A percentile compares a stretch with the other conserved stretches of the same genome.
Evolutionary conservation across 2,329 filamentous ascomycete genomes (phyloP).

Genomic region (Penicillium sp.): DNA sequence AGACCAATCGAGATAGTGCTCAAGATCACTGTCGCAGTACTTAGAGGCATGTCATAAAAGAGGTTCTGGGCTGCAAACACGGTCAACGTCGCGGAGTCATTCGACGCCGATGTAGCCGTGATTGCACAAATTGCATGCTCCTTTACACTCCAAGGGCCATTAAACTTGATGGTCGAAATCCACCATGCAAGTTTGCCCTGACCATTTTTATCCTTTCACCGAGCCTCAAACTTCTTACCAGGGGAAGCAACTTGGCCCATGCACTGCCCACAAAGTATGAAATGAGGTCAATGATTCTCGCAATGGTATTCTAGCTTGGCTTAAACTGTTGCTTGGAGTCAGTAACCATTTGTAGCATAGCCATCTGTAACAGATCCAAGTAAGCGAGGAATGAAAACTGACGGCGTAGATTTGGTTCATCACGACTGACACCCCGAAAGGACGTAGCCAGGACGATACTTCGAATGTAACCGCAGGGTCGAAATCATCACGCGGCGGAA

Average conservation of each 20-base stretch:
- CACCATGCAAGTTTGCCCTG: constrained; percentile 46
- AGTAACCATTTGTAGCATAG: constrained; percentile 1
- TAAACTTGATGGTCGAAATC: constrained; percentile 46
- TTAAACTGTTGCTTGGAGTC: constrained; percentile 48
- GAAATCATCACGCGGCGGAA: constrained; percentile 57
- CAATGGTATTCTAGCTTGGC: constrained; percentile 52
- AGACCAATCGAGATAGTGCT: constrained; percentile 56
- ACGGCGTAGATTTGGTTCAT: constrained; percentile 60
- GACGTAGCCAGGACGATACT: constrained; percentile 53
- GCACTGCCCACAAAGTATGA: constrained; percentile 57
- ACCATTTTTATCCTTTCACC: constrained; percentile 49
- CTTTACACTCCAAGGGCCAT: constrained; percentile 56
- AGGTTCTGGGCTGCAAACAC: constrained; percentile 55
- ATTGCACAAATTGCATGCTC: constrained; percentile 59
- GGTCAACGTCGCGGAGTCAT: constrained; percentile 43
- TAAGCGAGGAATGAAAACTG: constrained; percentile 15
- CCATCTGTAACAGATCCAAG: too few species aligned
- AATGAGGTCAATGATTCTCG: constrained; percentile 59
- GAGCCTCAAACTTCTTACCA: constrained; percentile 52
- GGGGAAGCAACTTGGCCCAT: constrained; percentile 52
- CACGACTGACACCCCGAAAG: constrained; percentile 56
- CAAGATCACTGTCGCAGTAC: constrained; percentile 51
- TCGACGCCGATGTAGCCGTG: constrained; percentile 57
- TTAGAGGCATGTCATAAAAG: constrained; percentile 54
- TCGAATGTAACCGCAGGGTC: constrained; percentile 56